Evolutionary conservation across 2,329 filamentous ascomycete genomes (phyloP).

Genomic region (Pseudocercospora eumusae): DNA sequence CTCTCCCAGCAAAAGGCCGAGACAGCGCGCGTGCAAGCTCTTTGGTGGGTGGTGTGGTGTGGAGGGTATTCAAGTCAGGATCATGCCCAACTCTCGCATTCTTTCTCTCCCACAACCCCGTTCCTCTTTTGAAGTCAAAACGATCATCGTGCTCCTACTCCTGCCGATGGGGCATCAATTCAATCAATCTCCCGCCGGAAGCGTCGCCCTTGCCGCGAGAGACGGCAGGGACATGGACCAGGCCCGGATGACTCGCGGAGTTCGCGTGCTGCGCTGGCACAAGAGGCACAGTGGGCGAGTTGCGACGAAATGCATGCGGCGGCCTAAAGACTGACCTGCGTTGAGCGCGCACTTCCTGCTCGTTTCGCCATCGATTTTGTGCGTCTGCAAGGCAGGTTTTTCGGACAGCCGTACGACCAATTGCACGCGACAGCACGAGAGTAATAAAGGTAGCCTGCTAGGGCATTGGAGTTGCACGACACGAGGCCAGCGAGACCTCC

Average conservation of each 20-base stretch:
- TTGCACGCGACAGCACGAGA: slow-evolving; percentile 9
- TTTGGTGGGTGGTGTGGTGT: not conserved
- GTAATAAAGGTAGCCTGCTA: too few relatives aligned
- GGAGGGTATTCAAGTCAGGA: slow-evolving; percentile 6
- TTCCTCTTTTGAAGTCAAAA: not conserved
- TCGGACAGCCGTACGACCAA: not conserved
- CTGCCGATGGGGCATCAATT: slow-evolving; percentile 3
- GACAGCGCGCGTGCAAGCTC: not conserved
- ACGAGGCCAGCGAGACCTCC: not conserved
- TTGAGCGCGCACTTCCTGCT: not conserved
- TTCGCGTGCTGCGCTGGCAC: slow-evolving; percentile 12
- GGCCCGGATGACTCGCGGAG: slow-evolving; percentile 9
- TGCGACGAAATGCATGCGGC: not conserved
- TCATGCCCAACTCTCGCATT: slow-evolving; percentile 9
- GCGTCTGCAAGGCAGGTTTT: slow-evolving; percentile 10
- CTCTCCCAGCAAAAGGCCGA: slow-evolving; percentile 6
- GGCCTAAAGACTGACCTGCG: not conserved
- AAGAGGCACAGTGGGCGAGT: not conserved
- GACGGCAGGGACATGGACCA: slow-evolving; percentile 11
- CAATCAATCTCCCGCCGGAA: slow-evolving; percentile 6
- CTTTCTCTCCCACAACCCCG: not conserved
- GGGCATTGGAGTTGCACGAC: slow-evolving; percentile 4
- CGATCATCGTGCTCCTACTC: not conserved
- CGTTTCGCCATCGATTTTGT: not conserved
- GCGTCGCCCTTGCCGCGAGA: slow-evolving; percentile 9